Evolutionary conservation across 192 early-diverging fungal genomes (phyloP).

Genomic region (Coemansia sp.): DNA sequence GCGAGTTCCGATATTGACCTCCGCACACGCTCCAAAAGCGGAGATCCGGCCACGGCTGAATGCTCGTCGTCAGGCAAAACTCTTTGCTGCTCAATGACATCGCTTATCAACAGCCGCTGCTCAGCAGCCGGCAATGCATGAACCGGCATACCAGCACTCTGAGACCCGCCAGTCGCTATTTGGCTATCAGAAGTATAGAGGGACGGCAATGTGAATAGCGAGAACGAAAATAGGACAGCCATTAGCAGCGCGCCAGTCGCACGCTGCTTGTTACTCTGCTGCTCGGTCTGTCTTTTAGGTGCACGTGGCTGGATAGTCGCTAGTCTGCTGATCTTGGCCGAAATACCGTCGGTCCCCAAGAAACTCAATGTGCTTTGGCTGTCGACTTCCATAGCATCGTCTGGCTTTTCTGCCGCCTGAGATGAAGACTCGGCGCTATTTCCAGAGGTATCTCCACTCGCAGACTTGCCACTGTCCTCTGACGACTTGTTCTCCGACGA

Average conservation of each 20-base stretch:
- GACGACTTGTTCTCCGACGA: background rate
- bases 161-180: constrained; percentile 32
- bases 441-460: background rate
- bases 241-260: constrained; percentile 47
- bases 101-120: constrained; percentile 30
- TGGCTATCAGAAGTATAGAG: constrained; percentile 34
- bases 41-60: constrained; percentile 7
- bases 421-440: background rate
- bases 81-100: background rate
- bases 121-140: constrained; percentile 20
- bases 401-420: constrained; percentile 3
- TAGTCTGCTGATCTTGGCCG: constrained; percentile 1
- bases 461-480: background rate
- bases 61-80: background rate
- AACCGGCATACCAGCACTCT: constrained; percentile 24
- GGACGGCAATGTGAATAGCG: constrained; percentile 72
- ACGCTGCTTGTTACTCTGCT: constrained; percentile 15
- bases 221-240: constrained; percentile 84
- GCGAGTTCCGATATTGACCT: constrained; percentile 32
- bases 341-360: background rate
- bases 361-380: constrained; percentile 9
- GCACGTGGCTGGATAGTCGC: constrained; percentile 6
- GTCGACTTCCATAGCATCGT: constrained; percentile 55
- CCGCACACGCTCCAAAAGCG: constrained; percentile 44
- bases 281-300: constrained; percentile 9